Conservation (phyloP, 768 basidiomycete species). For the Suillus cothurnatus region DNA sequence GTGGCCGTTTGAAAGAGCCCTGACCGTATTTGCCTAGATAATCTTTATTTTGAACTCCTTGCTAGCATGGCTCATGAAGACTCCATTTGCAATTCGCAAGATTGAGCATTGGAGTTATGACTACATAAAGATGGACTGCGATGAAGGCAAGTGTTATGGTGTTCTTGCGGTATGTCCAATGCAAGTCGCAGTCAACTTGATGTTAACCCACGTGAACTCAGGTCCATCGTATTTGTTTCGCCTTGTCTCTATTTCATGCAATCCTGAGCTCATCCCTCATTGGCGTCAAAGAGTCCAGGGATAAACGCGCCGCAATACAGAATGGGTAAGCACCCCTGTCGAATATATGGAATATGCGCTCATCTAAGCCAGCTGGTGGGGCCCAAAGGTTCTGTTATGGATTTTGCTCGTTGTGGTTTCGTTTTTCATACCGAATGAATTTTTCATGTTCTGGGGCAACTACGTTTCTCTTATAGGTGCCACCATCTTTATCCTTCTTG, state of each 20-base stretch:
- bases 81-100: conserved; percentile 79
- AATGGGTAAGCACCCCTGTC: conserved; percentile 69
- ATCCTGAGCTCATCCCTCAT: conserved; percentile 78
- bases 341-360: conserved; percentile 16
- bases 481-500: conserved; percentile 93
- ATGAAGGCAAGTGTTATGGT: conserved; percentile 91
- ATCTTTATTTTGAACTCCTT: conserved; percentile 96
- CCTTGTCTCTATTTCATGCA: conserved; percentile 85
- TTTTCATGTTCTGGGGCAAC: conserved; percentile 99
- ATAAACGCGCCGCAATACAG: conserved; percentile 93
- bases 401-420: conserved; percentile 75
- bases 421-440: conserved; percentile 95
- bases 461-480: conserved; percentile 91
- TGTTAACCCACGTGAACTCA: conserved; percentile 27
- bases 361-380: conserved; percentile 83
- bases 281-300: conserved; percentile 86
- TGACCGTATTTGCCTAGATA: conserved; percentile 51
- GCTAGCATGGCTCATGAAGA: conserved; percentile 96
- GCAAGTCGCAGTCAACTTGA: conserved; percentile 8
- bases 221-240: conserved; percentile 97
- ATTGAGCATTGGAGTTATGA: conserved; percentile 94
- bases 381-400: conserved; percentile 93
- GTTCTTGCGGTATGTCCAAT: conserved; percentile 77
- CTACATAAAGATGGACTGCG: conserved; percentile 98
- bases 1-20: background rate